Evolutionary conservation across 805 yeast species (phyloP).

Genomic region (Teunomyces atbi): DNA sequence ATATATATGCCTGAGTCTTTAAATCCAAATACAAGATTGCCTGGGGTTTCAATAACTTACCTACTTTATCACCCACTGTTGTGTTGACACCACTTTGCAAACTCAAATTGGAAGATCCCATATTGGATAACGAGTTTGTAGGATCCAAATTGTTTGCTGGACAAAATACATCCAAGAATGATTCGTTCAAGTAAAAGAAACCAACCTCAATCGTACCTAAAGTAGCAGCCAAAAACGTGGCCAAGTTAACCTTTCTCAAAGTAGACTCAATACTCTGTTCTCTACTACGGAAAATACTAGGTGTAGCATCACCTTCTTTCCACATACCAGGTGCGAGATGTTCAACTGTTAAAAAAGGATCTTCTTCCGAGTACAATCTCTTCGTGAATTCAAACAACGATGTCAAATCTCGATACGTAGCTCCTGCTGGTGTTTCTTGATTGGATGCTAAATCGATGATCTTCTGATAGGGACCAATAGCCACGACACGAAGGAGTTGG

Average conservation of each 20-base stretch:
- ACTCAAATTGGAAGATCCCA: conserved; percentile 28
- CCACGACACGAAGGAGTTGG: conserved; percentile 71
- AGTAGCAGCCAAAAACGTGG: conserved; percentile 85
- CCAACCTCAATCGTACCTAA: conserved; percentile 85
- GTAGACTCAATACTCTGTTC: conserved; percentile 64
- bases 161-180: conserved; percentile 84
- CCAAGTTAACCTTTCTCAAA: conserved; percentile 78
- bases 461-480: conserved; percentile 73
- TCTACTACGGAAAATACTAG: conserved; percentile 54
- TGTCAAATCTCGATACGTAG: conserved; percentile 64
- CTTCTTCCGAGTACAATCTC: conserved; percentile 63
- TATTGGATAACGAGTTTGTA: conserved; percentile 37
- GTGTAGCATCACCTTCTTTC: conserved; percentile 61
- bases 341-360: conserved; percentile 68
- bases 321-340: conserved; percentile 72
- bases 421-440: conserved; percentile 63
- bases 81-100: conserved; percentile 34
- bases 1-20: conserved; percentile 92
- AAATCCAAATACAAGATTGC: conserved; percentile 78
- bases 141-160: conserved; percentile 63
- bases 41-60: conserved; percentile 75
- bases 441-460: conserved; percentile 67
- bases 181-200: conserved; percentile 78
- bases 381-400: conserved; percentile 77
- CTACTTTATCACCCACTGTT: conserved; percentile 40